Conservation (phyloP, 495 filamentous ascomycete genomes). For the Penicillium herquei region DNA sequence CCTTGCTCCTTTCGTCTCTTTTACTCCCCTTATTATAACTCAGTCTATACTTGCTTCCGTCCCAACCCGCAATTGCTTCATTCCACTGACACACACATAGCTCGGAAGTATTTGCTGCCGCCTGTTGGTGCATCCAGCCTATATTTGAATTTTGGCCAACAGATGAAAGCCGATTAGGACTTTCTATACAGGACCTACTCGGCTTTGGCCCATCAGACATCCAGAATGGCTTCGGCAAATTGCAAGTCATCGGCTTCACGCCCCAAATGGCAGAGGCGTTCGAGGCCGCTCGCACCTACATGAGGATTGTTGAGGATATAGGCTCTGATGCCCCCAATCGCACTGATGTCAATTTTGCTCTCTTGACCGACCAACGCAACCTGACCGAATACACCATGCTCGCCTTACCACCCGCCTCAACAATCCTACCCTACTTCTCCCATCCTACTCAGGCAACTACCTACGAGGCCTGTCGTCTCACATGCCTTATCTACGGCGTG, state of each 20-base stretch:
- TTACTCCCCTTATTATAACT: too few relatives aligned
- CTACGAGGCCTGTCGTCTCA: conserved; percentile 41
- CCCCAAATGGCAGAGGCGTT: conserved; percentile 30
- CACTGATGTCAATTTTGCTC: conserved; percentile 10
- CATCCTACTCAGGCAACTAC: conserved; percentile 22
- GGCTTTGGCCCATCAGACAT: conserved; percentile 24
- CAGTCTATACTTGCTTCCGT: too few relatives aligned
- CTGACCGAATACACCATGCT: conserved; percentile 33
- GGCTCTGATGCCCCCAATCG: neutral
- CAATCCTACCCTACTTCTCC: conserved; percentile 14
- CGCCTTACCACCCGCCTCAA: conserved; percentile 24
- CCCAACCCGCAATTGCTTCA: too few relatives aligned
- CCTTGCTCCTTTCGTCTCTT: neutral
- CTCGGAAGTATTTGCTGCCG: conserved; percentile 37
- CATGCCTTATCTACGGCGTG: conserved; percentile 32
- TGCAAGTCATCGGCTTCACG: conserved; percentile 33
- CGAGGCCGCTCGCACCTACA: conserved; percentile 31
- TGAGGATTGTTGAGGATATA: conserved; percentile 23
- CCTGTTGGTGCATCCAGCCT: conserved; percentile 26
- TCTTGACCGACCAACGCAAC: conserved; percentile 41
- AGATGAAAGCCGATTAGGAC: conserved; percentile 15
- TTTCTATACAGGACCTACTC: conserved; percentile 27
- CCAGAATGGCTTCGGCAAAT: conserved; percentile 25
- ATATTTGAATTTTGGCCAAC: conserved; percentile 37
- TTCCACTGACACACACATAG: conserved; percentile 20